Percentiles rank a stretch among this genome's conserved stretches.
phyloP scores from a whole-genome alignment of 345 rosid genomes.

The Arabis hirsuta region DNA sequence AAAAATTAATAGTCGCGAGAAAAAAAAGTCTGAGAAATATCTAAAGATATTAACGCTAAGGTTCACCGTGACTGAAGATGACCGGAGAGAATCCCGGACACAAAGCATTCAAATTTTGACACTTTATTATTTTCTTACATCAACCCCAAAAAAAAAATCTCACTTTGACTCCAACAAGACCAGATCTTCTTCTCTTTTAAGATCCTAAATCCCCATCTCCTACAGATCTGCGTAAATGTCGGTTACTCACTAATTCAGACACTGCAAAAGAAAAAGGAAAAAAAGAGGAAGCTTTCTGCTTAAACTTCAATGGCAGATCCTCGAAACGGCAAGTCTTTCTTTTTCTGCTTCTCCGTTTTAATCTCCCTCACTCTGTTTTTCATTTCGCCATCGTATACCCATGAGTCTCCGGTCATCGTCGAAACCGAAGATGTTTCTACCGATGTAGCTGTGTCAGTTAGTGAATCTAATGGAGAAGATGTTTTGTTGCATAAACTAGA shows the following conservation, averaged over 20 bases:
- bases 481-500: conserved; percentile 63
- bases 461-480: conserved; percentile 29
- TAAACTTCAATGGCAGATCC: conserved; percentile 55
- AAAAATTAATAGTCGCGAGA: no score
- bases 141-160: conserved; percentile 5
- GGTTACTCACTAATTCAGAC: conserved; percentile 47
- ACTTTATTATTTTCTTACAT: background rate
- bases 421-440: conserved; percentile 35
- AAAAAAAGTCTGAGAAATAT: background rate
- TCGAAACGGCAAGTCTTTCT: conserved; percentile 64
- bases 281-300: conserved; percentile 7
- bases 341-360: conserved; percentile 32
- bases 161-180: conserved; percentile 33
- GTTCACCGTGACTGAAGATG: conserved; percentile 36
- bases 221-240: conserved; percentile 39
- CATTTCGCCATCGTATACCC: conserved; percentile 43
- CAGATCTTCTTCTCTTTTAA: conserved; percentile 31
- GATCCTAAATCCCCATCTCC: conserved; percentile 44
- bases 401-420: conserved; percentile 34
- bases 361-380: conserved; percentile 46
- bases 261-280: background rate
- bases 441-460: conserved; percentile 32
- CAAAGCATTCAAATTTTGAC: conserved; percentile 7
- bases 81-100: conserved; percentile 28
- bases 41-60: background rate